phyloP scores from a whole-genome alignment of 192 early-diverging fungal species.

The Entomortierella lignicola region DNA sequence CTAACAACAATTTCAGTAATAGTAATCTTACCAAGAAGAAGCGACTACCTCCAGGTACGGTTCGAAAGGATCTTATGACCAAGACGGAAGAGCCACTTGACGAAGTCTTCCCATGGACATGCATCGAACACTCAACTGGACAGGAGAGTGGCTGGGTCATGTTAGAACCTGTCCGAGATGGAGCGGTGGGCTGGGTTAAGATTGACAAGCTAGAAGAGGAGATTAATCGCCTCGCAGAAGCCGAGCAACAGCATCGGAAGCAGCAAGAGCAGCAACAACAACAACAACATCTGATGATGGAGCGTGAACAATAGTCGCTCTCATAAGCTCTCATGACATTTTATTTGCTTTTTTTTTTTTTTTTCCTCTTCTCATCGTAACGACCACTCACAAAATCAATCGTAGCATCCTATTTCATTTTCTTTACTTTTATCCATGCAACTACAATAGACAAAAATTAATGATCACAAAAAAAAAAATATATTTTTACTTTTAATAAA shows the following conservation, averaged over 20 bases:
- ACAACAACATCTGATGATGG: constrained; percentile 18
- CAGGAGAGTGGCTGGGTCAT: constrained; percentile 51
- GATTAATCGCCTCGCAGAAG: constrained; percentile 26
- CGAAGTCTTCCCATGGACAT: constrained; percentile 48
- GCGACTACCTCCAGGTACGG: constrained; percentile 5
- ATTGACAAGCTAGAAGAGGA: constrained; percentile 50
- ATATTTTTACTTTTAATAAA: no score
- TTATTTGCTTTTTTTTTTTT: background rate
- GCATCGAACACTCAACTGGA: constrained; percentile 41
- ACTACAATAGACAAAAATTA: background rate
- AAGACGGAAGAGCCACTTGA: constrained; percentile 51
- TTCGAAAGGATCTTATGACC: constrained; percentile 29
- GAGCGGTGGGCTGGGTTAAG: constrained; percentile 52
- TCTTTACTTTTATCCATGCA: no score
- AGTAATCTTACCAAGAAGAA: constrained; percentile 14
- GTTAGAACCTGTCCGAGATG: constrained; percentile 49
- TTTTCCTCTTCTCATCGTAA: background rate
- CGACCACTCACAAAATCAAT: background rate
- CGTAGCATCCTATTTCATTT: no score
- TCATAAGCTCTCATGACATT: background rate
- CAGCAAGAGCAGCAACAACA: constrained; percentile 7
- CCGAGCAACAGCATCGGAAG: constrained; percentile 4
- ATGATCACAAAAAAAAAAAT: background rate
- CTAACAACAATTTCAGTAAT: background rate
- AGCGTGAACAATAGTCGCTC: constrained; percentile 16